A percentile compares a stretch with the other conserved stretches of the same genome.
These are phyloP conservation scores for Paramecium primaurelia DNA, from an alignment of 73 alveolate species.

Conservation along the genomic window DNA sequence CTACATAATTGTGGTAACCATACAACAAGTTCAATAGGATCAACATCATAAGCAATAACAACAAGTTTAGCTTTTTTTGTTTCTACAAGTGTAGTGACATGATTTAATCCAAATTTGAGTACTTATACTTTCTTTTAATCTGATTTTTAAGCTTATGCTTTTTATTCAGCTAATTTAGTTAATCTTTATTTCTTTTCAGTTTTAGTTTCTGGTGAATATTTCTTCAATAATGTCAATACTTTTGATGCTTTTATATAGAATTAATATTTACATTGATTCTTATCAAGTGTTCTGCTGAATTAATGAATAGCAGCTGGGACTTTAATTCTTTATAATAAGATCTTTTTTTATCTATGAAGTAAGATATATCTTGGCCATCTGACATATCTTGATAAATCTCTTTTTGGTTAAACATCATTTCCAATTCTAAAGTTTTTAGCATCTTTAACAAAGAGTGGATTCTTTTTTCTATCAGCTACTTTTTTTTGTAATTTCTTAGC, in stretches of 20 bases:
- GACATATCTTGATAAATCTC: slow-evolving; percentile 81
- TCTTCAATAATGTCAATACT: slow-evolving; percentile 77
- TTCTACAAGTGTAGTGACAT: slow-evolving; percentile 97
- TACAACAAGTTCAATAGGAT: slow-evolving; percentile 97
- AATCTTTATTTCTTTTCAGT: slow-evolving; percentile 76
- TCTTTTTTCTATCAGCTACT: slow-evolving; percentile 62
- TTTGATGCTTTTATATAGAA: slow-evolving; percentile 57
- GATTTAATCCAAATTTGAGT: slow-evolving; percentile 98
- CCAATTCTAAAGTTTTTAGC: slow-evolving; percentile 94
- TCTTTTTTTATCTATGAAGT: slow-evolving; percentile 97
- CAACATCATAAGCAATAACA: slow-evolving; percentile 98
- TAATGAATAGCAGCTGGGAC: slow-evolving; percentile 97
- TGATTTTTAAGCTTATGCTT: slow-evolving; percentile 81
- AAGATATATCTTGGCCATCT: slow-evolving; percentile 98
- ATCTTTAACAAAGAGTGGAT: slow-evolving; percentile 79
- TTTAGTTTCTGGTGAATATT: slow-evolving; percentile 92
- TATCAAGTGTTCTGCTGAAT: slow-evolving; percentile 63
- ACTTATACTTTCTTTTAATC: slow-evolving; percentile 85
- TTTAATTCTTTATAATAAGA: slow-evolving; percentile 93
- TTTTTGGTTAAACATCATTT: slow-evolving; percentile 95
- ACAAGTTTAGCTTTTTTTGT: slow-evolving; percentile 96
- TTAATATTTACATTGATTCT: slow-evolving; percentile 38
- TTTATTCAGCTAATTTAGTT: slow-evolving; percentile 85
- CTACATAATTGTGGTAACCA: slow-evolving; percentile 97
- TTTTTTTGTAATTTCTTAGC: slow-evolving; percentile 17